A percentile compares a stretch with the other conserved stretches of the same genome.
phyloP scores from a whole-genome alignment of 208 protist genomes.

The Acanthamoeba triangularis region DNA sequence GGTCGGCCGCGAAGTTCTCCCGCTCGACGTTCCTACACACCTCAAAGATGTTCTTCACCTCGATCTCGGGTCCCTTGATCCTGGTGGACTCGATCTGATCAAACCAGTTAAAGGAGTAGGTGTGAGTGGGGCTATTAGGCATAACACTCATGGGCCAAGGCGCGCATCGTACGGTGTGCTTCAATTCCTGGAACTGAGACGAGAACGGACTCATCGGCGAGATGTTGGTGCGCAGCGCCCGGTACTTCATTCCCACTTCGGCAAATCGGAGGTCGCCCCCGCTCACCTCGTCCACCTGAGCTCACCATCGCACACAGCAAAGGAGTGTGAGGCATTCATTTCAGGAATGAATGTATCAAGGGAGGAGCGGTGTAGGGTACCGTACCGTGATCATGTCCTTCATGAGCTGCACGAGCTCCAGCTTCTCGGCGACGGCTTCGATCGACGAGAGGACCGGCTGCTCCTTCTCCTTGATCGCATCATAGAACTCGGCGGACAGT shows the following conservation, averaged over 20 bases:
- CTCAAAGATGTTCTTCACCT: slow-evolving; percentile 32
- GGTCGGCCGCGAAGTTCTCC: neutral
- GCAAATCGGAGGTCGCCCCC: neutral
- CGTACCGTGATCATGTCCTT: slow-evolving; percentile 21
- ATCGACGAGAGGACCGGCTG: neutral
- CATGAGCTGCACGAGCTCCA: slow-evolving; percentile 55
- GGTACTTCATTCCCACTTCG: slow-evolving; percentile 10
- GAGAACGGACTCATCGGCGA: neutral
- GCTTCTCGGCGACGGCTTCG: slow-evolving; percentile 20
- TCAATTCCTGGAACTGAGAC: neutral
- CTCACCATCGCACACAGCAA: neutral
- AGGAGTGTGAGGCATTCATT: neutral
- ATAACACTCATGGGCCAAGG: neutral
- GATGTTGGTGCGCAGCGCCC: slow-evolving; percentile 24
- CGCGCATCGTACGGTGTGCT: neutral
- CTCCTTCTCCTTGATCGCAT: neutral
- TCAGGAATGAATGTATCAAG: neutral
- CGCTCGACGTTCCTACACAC: neutral
- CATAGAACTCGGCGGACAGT: slow-evolving; percentile 29
- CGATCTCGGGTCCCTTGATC: neutral
- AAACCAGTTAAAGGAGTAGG: neutral
- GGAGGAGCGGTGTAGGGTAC: neutral
- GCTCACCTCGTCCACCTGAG: slow-evolving; percentile 23
- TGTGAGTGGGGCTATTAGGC: neutral
- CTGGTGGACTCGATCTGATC: neutral